Conservation (phyloP, 768 basidiomycete genomes). For the Kwoniella shandongensis region DNA sequence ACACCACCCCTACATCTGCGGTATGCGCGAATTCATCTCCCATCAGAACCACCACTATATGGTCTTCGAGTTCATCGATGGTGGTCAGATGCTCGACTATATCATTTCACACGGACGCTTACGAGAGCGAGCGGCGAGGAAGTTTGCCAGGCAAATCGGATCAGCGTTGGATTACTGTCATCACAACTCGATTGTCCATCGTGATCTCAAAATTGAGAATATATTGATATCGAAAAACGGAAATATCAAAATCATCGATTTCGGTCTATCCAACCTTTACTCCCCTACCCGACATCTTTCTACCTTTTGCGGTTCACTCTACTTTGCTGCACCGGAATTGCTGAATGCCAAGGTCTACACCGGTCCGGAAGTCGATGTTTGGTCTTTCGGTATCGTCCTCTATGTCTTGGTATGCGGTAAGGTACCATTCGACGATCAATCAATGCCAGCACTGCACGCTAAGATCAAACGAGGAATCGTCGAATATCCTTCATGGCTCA, state of each 20-base stretch:
- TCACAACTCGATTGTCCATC: conserved; percentile 94
- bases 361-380: conserved; percentile 96
- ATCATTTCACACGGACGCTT: conserved; percentile 97
- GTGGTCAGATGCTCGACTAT: conserved; percentile 99
- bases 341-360: conserved; percentile 96
- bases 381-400: conserved; percentile 98
- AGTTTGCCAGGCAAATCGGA: conserved; percentile 96
- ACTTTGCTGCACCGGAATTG: conserved; percentile 97
- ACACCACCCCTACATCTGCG: conserved; percentile 98
- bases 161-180: conserved; percentile 96
- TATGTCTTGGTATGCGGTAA: conserved; percentile 98
- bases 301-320: conserved; percentile 96
- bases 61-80: conserved; percentile 98
- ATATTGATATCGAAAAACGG: conserved; percentile 98
- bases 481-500: conserved; percentile 96
- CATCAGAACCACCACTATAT: conserved; percentile 99
- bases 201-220: conserved; percentile 98
- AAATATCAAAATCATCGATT: conserved; percentile 99
- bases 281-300: conserved; percentile 77
- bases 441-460: conserved; percentile 97
- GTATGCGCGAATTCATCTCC: conserved; percentile 98
- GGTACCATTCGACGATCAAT: conserved; percentile 98
- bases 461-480: conserved; percentile 98
- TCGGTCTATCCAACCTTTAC: conserved; percentile 94
- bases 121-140: conserved; percentile 90